Conservation (phyloP, 306 rosid species). For the Cucurbita maxima region DNA sequence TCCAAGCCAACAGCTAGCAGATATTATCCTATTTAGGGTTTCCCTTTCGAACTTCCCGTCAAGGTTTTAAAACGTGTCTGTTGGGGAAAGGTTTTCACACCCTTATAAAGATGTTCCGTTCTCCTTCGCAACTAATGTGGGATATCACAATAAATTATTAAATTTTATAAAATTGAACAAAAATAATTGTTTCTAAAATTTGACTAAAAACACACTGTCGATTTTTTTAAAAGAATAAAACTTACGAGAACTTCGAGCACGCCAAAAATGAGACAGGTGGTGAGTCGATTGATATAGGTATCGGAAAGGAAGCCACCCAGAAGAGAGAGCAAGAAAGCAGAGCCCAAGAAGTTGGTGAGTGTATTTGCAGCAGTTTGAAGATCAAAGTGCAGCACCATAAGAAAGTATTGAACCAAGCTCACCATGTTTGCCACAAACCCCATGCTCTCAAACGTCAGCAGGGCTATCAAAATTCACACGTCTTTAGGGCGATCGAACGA, state of each 20-base stretch:
- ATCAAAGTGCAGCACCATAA: constrained; percentile 45
- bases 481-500: too few species aligned
- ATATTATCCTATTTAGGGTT: too few species aligned
- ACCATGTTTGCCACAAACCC: constrained; percentile 75
- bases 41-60: too few species aligned
- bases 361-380: constrained; percentile 50
- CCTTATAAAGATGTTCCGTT: too few species aligned
- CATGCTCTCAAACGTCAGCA: constrained; percentile 68
- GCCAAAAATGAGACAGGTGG: constrained; percentile 55
- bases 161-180: too few species aligned
- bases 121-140: too few species aligned
- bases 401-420: constrained; percentile 59
- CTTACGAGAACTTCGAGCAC: constrained; percentile 44
- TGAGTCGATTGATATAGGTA: constrained; percentile 50
- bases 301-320: constrained; percentile 78
- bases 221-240: background rate
- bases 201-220: too few species aligned
- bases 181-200: too few species aligned
- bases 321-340: constrained; percentile 59
- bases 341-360: constrained; percentile 71
- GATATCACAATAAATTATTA: too few species aligned
- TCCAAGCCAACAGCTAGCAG: too few species aligned
- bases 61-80: too few species aligned
- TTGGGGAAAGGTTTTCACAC: too few species aligned
- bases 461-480: constrained; percentile 12